Conservation (phyloP, 768 basidiomycete species). For the Lactarius psammicola region DNA sequence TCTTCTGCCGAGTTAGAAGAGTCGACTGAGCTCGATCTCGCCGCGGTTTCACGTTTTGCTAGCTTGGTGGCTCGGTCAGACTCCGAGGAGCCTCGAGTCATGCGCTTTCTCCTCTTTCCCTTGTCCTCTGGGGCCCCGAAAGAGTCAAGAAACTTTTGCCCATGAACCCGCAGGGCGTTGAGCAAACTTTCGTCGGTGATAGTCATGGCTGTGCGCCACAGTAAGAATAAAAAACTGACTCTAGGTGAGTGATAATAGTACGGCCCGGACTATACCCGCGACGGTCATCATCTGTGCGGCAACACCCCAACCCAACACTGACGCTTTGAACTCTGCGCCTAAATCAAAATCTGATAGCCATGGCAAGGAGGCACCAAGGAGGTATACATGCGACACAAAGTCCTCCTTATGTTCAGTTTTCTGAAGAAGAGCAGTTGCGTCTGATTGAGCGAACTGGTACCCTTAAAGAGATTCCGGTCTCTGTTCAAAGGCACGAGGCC, state of each 20-base stretch:
- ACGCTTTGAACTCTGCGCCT: background rate
- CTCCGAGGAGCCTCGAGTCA: background rate
- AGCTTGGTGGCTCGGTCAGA: constrained; percentile 8
- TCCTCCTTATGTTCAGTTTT: constrained; percentile 11
- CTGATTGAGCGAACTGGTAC: constrained; percentile 34
- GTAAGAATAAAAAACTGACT: background rate
- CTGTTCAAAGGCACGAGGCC: background rate
- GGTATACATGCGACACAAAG: background rate
- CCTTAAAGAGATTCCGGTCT: constrained; percentile 40
- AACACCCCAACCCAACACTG: background rate
- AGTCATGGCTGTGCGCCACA: background rate
- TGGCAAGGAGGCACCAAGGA: constrained; percentile 17
- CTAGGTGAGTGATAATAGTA: no score
- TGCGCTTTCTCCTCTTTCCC: constrained; percentile 29
- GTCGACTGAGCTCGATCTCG: constrained; percentile 1
- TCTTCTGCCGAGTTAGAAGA: constrained; percentile 36
- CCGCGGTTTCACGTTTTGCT: constrained; percentile 7
- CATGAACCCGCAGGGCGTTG: constrained; percentile 44
- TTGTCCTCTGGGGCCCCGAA: constrained; percentile 37
- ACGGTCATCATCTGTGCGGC: background rate
- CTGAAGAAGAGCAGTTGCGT: constrained; percentile 28
- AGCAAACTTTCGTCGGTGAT: constrained; percentile 39
- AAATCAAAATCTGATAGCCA: background rate
- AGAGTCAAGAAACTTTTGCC: constrained; percentile 45
- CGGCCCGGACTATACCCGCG: background rate